Conservation (phyloP, 192 early-diverging fungal species). For the Entomortierella lignicola region DNA sequence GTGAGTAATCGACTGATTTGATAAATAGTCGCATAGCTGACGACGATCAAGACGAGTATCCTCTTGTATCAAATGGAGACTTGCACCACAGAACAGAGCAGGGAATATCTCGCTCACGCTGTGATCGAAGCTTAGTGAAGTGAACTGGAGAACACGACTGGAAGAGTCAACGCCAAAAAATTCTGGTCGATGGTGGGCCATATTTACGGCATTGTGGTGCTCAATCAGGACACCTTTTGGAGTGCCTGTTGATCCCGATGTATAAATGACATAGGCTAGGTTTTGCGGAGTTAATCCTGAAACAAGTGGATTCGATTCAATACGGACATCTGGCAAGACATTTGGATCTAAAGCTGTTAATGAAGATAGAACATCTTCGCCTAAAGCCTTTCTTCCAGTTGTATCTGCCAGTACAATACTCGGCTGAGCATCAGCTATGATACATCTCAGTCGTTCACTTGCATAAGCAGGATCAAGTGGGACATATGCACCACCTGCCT, state of each 20-base stretch:
- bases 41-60: neutral
- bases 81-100: conserved; percentile 4
- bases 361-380: neutral
- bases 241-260: conserved; percentile 17
- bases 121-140: conserved; percentile 21
- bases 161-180: neutral
- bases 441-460: no score
- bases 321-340: neutral
- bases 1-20: neutral
- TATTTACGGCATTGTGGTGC: conserved; percentile 1
- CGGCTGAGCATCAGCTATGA: no score
- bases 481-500: no score
- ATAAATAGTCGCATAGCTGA: neutral
- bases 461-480: no score
- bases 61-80: conserved; percentile 1
- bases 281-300: conserved; percentile 1
- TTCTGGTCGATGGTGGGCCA: neutral
- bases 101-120: conserved; percentile 14
- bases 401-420: no score
- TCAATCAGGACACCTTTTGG: conserved; percentile 46
- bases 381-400: neutral
- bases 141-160: conserved; percentile 15
- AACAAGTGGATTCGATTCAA: neutral
- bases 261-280: no score
- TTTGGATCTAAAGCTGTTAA: neutral